Evolutionary conservation across 164 flowering plant genomes (phyloP).

Genomic region (Chimonanthus salicifolius): DNA sequence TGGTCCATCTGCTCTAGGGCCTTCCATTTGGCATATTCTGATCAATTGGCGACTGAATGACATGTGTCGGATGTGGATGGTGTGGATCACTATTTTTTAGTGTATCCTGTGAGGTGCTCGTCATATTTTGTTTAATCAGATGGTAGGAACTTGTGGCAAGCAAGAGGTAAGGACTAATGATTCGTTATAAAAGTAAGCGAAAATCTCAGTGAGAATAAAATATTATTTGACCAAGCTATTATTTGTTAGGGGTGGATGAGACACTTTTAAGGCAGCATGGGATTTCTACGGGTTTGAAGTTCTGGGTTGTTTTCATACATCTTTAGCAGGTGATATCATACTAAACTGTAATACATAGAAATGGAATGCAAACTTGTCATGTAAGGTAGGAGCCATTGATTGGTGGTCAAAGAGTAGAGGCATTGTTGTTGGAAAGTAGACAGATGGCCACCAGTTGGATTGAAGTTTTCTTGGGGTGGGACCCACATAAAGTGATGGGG

Average conservation of each 20-base stretch:
- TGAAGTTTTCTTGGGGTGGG: background rate
- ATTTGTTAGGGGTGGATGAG: conserved; percentile 9
- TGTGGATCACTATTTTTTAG: background rate
- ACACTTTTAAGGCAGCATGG: background rate
- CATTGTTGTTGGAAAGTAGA: background rate
- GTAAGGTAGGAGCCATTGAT: background rate
- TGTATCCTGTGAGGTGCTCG: background rate
- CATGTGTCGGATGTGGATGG: background rate
- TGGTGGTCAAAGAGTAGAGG: background rate
- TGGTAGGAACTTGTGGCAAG: background rate
- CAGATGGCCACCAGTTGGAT: background rate
- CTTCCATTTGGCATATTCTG: background rate
- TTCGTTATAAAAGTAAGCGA: background rate
- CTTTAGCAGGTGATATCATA: too few relatives aligned
- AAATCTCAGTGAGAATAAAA: conserved; percentile 8
- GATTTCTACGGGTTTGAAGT: background rate
- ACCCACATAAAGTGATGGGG: conserved; percentile 2
- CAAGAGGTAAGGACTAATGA: background rate
- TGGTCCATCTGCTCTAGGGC: background rate
- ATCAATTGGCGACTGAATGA: background rate
- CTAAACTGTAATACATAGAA: background rate
- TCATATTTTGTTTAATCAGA: background rate
- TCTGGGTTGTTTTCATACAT: background rate
- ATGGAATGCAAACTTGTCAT: background rate
- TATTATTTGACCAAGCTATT: conserved; percentile 1